Evolutionary conservation across 176 grass and related monocot genomes (phyloP).

Genomic region (Carex parvula): DNA sequence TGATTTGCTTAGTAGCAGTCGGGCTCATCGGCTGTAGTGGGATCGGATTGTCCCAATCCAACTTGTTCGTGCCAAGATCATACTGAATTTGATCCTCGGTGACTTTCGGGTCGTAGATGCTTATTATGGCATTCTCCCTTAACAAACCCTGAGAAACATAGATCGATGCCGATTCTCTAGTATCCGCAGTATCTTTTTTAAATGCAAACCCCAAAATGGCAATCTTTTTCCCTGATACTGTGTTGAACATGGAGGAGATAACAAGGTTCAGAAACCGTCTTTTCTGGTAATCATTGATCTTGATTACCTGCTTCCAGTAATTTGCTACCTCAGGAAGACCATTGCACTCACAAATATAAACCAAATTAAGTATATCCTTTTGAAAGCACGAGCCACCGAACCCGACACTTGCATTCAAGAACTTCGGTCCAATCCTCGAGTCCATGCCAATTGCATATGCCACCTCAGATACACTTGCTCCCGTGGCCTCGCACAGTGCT

Average conservation of each 20-base stretch:
- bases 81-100: slow-evolving; percentile 80
- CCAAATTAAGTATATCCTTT: slow-evolving; percentile 88
- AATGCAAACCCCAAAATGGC: slow-evolving; percentile 80
- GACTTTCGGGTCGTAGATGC: slow-evolving; percentile 82
- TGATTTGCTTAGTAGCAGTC: slow-evolving; percentile 58
- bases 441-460: slow-evolving; percentile 73
- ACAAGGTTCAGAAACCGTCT: slow-evolving; percentile 73
- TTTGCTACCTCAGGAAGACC: slow-evolving; percentile 78
- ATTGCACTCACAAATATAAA: slow-evolving; percentile 94
- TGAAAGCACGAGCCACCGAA: slow-evolving; percentile 88
- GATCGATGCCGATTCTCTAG: slow-evolving; percentile 76
- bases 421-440: slow-evolving; percentile 76
- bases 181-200: slow-evolving; percentile 92
- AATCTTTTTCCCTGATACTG: slow-evolving; percentile 76
- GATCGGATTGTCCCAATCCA: slow-evolving; percentile 84
- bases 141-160: slow-evolving; percentile 71
- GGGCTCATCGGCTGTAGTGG: slow-evolving; percentile 75
- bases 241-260: slow-evolving; percentile 89
- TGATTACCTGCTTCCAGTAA: slow-evolving; percentile 98
- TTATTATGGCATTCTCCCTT: slow-evolving; percentile 67
- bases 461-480: slow-evolving; percentile 67
- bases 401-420: slow-evolving; percentile 80
- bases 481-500: slow-evolving; percentile 80
- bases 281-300: slow-evolving; percentile 97
- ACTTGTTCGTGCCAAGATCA: slow-evolving; percentile 74